Evolutionary conservation across 768 basidiomycete genomes (phyloP), one percentile per base, ranked within the genome.

Genomic region (Roridomyces roridus): DNA sequence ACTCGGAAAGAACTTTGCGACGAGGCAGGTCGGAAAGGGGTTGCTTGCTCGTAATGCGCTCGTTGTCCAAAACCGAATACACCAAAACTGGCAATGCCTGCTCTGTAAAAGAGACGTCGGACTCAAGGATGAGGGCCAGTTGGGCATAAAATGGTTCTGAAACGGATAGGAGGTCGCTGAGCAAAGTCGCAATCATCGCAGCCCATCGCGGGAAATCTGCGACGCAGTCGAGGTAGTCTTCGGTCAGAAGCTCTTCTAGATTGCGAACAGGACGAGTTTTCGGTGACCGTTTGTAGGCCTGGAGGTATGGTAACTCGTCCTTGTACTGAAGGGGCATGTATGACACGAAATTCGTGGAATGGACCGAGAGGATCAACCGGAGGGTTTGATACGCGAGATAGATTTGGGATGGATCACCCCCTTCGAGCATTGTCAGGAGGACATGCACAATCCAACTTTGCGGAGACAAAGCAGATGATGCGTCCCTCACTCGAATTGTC

Each of bases 61-160:
- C 72, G 11, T 44, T 58, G 47, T 73, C 76, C 10, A 98, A 79
- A 4, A 89, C 58, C 1, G 81, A 80, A 63, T 94, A 88, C 15
- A 96, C 85, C 28, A 97, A 77, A 25, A 91, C 72, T 0, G 96
- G 93, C 6, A 96, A 74, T 15, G 89, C 70, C 50, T 85, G 74
- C 55, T 85, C 81, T 0, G 92, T 86, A 55, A 95, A 88, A 5
- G 67, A 62, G 5, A 77, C 60, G 54, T 88, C 83, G 2, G 75
- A 72, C 37, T 74, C 68, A 20, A 96, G 69, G 23, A 95, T 81
- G 1, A 82, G 72, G 0, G 74, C 71, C 1, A 97, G 75, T 46
- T 89, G 88, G 8, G 81, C 83, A 65, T 87, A 97, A 70, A 94
- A 91, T 0, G 74, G 60, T 63, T 85, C 85, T 20, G 68, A 68